Base-by-base conservation (phyloP, 371 early-diverging fungal species). In the Smittium culicis region DNA sequence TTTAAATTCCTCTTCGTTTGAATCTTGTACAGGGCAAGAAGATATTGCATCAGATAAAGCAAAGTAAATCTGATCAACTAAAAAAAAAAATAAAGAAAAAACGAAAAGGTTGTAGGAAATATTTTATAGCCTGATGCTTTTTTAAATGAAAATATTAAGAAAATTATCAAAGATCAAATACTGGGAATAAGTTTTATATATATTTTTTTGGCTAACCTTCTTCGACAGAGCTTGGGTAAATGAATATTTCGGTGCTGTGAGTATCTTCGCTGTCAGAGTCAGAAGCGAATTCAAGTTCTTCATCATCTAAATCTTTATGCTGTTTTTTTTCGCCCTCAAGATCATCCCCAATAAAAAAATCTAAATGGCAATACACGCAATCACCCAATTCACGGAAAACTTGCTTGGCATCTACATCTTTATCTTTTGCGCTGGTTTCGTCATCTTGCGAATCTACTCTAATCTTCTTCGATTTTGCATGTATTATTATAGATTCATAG, bases 401-500 rank as follows among this genome's bases (percentile, higher is more conserved):
- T 34, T 31, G 8, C 20, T 60, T 8, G 8, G 8, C 61, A 30
- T 60, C 20, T 20, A 14, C 20, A 30, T 60, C 61, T 60, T 60
- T 8, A 14, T 45, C 45, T 8, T 45, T 45, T 45, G 45, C 20
- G 8, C 20, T 8, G 45, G 45, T 8, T 45, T 45, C 45, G 20
- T 8, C 8, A 20, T 45, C 14, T 45, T n/a, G n/a, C n/a, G n/a
- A n/a, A n/a, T n/a, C n/a, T n/a, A n/a, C n/a, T n/a, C n/a, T n/a
- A n/a, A n/a, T n/a, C n/a, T 45, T 45, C 20, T 45, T 45, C 3
- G 89, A 87, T 61, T 87, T 84, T 25, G 92, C 92, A 65, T 91
- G 90, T 65, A 91, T 87, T 35, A 87, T 83, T 66, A 91, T 86
- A 65, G 83, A 81, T 0, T 82, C 85, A 63, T 89, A 91, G 64